Conservation (phyloP, 2,329 filamentous ascomycete genomes). For the Cercospora zeina region DNA sequence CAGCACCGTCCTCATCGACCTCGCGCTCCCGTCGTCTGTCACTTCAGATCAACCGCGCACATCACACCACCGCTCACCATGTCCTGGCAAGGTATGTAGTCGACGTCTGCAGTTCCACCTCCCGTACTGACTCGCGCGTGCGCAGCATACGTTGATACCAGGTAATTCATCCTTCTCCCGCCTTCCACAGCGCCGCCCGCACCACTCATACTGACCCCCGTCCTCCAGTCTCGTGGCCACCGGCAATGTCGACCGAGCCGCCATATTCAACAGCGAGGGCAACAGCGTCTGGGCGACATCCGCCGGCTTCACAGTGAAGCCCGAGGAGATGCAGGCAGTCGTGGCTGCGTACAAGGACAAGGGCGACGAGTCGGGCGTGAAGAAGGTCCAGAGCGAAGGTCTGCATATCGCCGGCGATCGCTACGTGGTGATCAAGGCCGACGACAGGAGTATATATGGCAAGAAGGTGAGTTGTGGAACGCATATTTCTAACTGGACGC, state of each 20-base stretch:
- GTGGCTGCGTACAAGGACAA: constrained; percentile 56
- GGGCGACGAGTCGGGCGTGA: constrained; percentile 52
- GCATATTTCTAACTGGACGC: background rate
- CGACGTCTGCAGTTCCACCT: constrained; percentile 8
- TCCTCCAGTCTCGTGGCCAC: constrained; percentile 70
- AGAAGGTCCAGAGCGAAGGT: constrained; percentile 70
- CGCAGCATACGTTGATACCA: constrained; percentile 62
- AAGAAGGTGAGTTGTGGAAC: constrained; percentile 66
- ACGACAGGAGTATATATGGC: constrained; percentile 77
- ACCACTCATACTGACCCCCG: constrained; percentile 26
- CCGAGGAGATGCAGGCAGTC: constrained; percentile 58
- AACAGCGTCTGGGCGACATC: constrained; percentile 77
- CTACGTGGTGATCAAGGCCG: constrained; percentile 74
- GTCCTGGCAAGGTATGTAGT: constrained; percentile 51
- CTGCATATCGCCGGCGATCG: constrained; percentile 74
- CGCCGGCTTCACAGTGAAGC: constrained; percentile 69
- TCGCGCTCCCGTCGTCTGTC: constrained; percentile 4
- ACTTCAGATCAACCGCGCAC: constrained; percentile 11
- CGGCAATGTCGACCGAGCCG: constrained; percentile 78
- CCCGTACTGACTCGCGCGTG: constrained; percentile 14
- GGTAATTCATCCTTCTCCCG: constrained; percentile 47
- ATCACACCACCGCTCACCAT: constrained; percentile 32
- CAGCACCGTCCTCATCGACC: background rate
- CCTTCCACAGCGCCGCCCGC: constrained; percentile 1
- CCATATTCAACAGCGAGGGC: constrained; percentile 78